Evolutionary conservation across 2,329 filamentous ascomycete species (phyloP).

Genomic region (Tolypocladium endophyticum): DNA sequence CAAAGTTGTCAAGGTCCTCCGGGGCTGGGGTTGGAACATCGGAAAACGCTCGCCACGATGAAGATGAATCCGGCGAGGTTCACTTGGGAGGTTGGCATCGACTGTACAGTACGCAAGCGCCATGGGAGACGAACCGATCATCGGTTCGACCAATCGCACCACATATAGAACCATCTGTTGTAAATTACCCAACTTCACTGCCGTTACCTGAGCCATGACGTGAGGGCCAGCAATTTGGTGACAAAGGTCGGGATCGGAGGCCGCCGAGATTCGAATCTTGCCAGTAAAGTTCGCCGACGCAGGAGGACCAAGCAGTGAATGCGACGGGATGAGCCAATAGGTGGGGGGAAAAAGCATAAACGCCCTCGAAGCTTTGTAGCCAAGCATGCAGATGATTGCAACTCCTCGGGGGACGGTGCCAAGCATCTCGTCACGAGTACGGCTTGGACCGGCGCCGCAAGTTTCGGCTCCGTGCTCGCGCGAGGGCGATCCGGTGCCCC

Average conservation of each 20-base stretch:
- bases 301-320: background rate
- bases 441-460: background rate
- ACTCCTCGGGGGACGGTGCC: background rate
- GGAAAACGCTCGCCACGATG: constrained; percentile 49
- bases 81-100: background rate
- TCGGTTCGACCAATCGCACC: background rate
- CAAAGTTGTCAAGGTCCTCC: constrained; percentile 82
- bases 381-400: background rate
- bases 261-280: background rate
- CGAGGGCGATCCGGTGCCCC: background rate
- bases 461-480: background rate
- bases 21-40: constrained; percentile 90
- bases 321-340: background rate
- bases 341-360: background rate
- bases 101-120: constrained; percentile 2
- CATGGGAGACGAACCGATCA: background rate
- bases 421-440: background rate
- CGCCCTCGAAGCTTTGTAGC: background rate
- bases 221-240: background rate
- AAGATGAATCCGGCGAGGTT: background rate
- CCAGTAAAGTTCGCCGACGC: background rate
- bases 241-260: too few relatives aligned
- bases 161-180: background rate
- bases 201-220: background rate
- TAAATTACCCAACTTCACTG: background rate